Evolutionary conservation across 1,284 basidiomycete species (phyloP).

Genomic region (Sanghuangporus sanghuang): DNA sequence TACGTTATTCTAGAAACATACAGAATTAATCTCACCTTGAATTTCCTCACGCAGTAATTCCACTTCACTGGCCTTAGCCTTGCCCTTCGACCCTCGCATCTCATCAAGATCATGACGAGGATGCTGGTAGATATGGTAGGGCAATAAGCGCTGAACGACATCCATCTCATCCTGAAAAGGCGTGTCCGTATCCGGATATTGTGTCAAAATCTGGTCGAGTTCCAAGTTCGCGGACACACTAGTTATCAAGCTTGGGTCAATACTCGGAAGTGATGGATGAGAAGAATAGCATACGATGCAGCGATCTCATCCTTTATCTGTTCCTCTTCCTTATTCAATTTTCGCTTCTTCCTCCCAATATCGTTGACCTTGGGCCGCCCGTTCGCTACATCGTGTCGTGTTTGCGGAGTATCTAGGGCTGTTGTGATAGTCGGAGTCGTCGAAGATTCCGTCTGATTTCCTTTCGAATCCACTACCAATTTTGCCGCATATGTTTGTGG

Average conservation of each 20-base stretch:
- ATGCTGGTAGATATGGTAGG: constrained; percentile 74
- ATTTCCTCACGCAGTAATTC: constrained; percentile 40
- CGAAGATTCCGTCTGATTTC: background rate
- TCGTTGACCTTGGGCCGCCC: background rate
- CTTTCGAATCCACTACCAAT: constrained; percentile 1
- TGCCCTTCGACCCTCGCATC: constrained; percentile 44
- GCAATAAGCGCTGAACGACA: constrained; percentile 59
- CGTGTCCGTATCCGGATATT: constrained; percentile 61
- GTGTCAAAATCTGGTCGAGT: constrained; percentile 52
- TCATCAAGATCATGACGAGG: constrained; percentile 54
- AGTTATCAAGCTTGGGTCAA: background rate
- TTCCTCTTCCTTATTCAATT: constrained; percentile 13
- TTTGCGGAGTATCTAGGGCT: background rate
- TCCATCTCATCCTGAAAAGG: constrained; percentile 60
- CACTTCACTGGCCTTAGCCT: constrained; percentile 44
- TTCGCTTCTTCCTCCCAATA: constrained; percentile 10
- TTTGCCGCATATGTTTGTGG: constrained; percentile 16
- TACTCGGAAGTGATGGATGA: background rate
- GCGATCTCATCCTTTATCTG: constrained; percentile 9
- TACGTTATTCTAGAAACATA: background rate
- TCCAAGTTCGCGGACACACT: constrained; percentile 55
- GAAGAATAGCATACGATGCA: constrained; percentile 7
- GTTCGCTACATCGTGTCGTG: background rate
- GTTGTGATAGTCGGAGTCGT: background rate
- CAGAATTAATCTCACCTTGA: constrained; percentile 37